Conservation (phyloP, 208 protist genomes). For the Leishmania aethiopica region DNA sequence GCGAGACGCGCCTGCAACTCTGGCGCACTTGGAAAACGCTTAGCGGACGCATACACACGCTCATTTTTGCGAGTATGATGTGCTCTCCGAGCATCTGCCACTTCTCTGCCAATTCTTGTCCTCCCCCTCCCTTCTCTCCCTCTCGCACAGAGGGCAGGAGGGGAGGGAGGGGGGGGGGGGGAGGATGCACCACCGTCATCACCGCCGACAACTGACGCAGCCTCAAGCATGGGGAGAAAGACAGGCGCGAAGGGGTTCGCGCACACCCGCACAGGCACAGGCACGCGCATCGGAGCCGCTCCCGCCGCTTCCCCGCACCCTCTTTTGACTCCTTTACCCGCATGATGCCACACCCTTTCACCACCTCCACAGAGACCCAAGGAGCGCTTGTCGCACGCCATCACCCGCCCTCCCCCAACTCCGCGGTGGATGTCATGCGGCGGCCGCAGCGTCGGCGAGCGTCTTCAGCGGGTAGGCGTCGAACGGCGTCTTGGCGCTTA, state of each 20-base stretch:
- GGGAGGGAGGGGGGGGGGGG: neutral
- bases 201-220: neutral
- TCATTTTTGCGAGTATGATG: neutral
- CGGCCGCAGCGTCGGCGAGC: conserved; percentile 4
- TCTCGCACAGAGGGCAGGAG: neutral
- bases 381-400: neutral
- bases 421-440: neutral
- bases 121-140: neutral
- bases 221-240: neutral
- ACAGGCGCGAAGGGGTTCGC: neutral
- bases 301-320: neutral
- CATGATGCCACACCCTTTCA: neutral
- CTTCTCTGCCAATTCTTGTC: neutral
- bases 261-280: neutral
- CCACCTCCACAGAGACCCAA: neutral
- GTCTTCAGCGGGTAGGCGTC: conserved; percentile 45
- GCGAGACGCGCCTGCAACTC: neutral
- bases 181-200: neutral
- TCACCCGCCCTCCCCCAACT: neutral
- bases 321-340: neutral
- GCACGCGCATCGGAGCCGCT: neutral
- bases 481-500: conserved; percentile 69
- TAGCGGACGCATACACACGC: neutral
- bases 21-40: neutral
- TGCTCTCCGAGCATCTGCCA: neutral